Base-by-base conservation (phyloP, 805 yeast genomes). In the Cyberlindnera maritima region DNA sequence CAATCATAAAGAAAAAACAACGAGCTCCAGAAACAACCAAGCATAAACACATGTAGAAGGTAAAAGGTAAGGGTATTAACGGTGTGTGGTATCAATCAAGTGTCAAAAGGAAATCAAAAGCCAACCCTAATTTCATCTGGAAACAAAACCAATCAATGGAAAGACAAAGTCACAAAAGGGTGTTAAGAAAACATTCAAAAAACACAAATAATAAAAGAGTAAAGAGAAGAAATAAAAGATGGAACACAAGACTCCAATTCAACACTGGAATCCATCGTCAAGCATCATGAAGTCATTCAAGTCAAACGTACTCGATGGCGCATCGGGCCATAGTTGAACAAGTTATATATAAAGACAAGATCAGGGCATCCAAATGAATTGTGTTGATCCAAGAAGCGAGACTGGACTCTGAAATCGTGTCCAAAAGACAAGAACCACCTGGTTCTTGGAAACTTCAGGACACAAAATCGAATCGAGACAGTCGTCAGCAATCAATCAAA, bases 231-330 rank as follows among this genome's bases (percentile, higher is more conserved):
- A 29, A 21, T 12, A 39, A 38, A 17, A 18, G 7, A 17, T 20
- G 37, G 18, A 19, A 36, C n/a, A 33, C 39, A 36, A 17, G 25
- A 32, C n/a, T 10, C 18, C n/a, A n/a, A n/a, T n/a, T 47, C 39
- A 44, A 36, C 45, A 51, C 35, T 56, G 56, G 50, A 45, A 46
- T 36, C 50, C 55, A 44, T 50, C 54, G 44, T 50, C 58, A 46
- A 61, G 57, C 43, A 52, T 52, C 38, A 61, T 61, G 55, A 61
- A 61, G 41, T 61, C 65, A 60, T 58, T 56, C 54, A 61, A 58
- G 45, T 61, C 63, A 55, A 61, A 61, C 41, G 59, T 44, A 53
- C 53, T 56, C 50, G 63, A 59, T 54, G 63, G 65, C 65, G 65
- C 65, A 57, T 61, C 65, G 59, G 65, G 65, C 65, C 42, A 50